Evolutionary conservation across 1,139 yeast genomes (phyloP).

Genomic region (Suhomyces chickasaworum): DNA sequence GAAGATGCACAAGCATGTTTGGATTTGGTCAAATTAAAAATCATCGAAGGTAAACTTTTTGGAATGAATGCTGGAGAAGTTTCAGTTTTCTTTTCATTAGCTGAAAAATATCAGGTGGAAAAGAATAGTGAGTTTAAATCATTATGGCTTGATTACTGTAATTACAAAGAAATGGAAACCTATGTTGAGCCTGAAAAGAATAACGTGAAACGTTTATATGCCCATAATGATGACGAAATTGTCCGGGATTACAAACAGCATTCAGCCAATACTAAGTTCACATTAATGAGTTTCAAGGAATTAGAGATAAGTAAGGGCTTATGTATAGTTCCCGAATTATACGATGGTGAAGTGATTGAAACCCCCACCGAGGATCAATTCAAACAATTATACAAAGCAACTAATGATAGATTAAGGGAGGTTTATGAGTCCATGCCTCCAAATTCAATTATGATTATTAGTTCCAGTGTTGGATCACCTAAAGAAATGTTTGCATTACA

Average conservation of each 20-base stretch:
- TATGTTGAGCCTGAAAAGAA: slow-evolving; percentile 27
- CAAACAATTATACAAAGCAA: slow-evolving; percentile 8
- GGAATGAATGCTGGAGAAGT: slow-evolving; percentile 54
- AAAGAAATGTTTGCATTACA: slow-evolving; percentile 53
- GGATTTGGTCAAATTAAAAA: slow-evolving; percentile 70
- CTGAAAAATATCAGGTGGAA: slow-evolving; percentile 7
- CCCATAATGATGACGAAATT: slow-evolving; percentile 61
- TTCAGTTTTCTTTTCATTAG: slow-evolving; percentile 31
- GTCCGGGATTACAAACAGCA: slow-evolving; percentile 42
- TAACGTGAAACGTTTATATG: slow-evolving; percentile 34
- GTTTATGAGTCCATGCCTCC: slow-evolving; percentile 59
- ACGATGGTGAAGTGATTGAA: slow-evolving; percentile 1
- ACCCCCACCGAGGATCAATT: slow-evolving; percentile 3
- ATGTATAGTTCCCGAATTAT: slow-evolving; percentile 16
- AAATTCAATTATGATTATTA: slow-evolving; percentile 60
- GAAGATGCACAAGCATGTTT: slow-evolving; percentile 86
- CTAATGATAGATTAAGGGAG: slow-evolving; percentile 48
- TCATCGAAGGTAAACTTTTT: slow-evolving; percentile 62
- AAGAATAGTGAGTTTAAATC: slow-evolving; percentile 26
- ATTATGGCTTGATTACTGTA: slow-evolving; percentile 41
- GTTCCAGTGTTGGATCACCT: slow-evolving; percentile 67
- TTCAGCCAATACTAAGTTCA: slow-evolving; percentile 43
- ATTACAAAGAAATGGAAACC: slow-evolving; percentile 15
- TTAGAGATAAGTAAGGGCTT: slow-evolving; percentile 49
- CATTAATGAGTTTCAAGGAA: slow-evolving; percentile 60